These are phyloP conservation scores for Saccharum officinarum DNA, from an alignment of 176 grass and related monocot genomes.

Conservation along the genomic window DNA sequence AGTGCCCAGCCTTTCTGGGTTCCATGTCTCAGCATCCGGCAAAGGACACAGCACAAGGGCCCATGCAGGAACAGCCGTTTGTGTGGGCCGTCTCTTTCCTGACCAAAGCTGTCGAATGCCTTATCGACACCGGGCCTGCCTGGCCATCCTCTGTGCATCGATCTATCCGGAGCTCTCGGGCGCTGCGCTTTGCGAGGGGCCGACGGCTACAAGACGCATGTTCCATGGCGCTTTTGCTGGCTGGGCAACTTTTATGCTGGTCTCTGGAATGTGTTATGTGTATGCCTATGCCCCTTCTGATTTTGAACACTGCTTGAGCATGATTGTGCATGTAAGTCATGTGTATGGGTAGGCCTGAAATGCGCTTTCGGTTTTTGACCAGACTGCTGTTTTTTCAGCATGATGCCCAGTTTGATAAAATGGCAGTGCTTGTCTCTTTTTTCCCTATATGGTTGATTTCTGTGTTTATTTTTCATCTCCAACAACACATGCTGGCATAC, in stretches of 20 bases:
- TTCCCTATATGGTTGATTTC: neutral
- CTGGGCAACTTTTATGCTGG: constrained; percentile 19
- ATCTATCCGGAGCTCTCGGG: constrained; percentile 9
- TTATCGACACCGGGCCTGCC: constrained; percentile 6
- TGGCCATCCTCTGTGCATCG: neutral
- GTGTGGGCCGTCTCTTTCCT: constrained; percentile 8
- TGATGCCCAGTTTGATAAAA: neutral
- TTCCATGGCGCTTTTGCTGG: constrained; percentile 42
- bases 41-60: constrained; percentile 19
- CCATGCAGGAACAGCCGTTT: constrained; percentile 8
- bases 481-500: neutral
- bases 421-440: neutral
- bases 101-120: constrained; percentile 27
- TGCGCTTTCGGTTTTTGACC: constrained; percentile 32
- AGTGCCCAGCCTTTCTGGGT: constrained; percentile 12
- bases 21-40: neutral
- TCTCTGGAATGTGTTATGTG: neutral
- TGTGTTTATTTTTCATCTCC: neutral
- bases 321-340: constrained; percentile 37
- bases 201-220: constrained; percentile 50
- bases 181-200: constrained; percentile 30
- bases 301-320: constrained; percentile 34
- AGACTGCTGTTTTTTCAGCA: neutral
- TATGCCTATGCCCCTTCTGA: neutral
- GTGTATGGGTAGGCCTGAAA: constrained; percentile 27